Evolutionary conservation across 495 filamentous ascomycete species (phyloP).

Genomic region (Penicillium taxi): DNA sequence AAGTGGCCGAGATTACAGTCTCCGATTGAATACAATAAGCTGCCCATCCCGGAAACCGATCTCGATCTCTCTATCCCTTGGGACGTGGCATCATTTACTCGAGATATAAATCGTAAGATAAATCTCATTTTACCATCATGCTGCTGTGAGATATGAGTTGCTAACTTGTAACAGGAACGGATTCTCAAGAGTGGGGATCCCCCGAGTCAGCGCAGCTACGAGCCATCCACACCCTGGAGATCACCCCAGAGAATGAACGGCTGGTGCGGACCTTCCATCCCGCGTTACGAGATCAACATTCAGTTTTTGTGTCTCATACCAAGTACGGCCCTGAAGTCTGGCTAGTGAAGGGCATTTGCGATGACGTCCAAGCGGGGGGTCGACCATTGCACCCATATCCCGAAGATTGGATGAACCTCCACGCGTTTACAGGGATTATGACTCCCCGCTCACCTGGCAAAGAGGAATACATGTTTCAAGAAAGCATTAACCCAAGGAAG

Average conservation of each 20-base stretch:
- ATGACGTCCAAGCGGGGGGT: constrained; percentile 2
- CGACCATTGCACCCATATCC: constrained; percentile 5
- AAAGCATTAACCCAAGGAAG: constrained; percentile 5
- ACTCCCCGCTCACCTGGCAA: constrained; percentile 2
- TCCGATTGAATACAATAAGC: constrained; percentile 1
- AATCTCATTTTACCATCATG: not conserved
- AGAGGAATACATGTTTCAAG: constrained; percentile 1
- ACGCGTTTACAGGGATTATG: not conserved
- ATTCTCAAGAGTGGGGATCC: constrained; percentile 4
- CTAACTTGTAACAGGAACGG: constrained; percentile 5
- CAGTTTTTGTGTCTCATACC: constrained; percentile 5
- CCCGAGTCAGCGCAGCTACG: constrained; percentile 3
- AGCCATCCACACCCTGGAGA: constrained; percentile 1
- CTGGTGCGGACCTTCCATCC: constrained; percentile 6
- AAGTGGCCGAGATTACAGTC: constrained; percentile 2
- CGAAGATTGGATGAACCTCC: not conserved
- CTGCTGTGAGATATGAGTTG: constrained; percentile 2
- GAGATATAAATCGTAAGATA: constrained; percentile 1
- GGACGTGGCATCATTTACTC: not conserved
- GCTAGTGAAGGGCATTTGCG: not conserved
- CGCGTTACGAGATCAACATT: not conserved
- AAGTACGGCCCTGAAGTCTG: constrained; percentile 5
- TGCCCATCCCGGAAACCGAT: constrained; percentile 4
- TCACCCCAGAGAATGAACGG: constrained; percentile 4
- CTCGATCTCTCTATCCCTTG: constrained; percentile 1